Base-by-base conservation (phyloP, 2,329 filamentous ascomycete species). In the Microsporum audouinii region DNA sequence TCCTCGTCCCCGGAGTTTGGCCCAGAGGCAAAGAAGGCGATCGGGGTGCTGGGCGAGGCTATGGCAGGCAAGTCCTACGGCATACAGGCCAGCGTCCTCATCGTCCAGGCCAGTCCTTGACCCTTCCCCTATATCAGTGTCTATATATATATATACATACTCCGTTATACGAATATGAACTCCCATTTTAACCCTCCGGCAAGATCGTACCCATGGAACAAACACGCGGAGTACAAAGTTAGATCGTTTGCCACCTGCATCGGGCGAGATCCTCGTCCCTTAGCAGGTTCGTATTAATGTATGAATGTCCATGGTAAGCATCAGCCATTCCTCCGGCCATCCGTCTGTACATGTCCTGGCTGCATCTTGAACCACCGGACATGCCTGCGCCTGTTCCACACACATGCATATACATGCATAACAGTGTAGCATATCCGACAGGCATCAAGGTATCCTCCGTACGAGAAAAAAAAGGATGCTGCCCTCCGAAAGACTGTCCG, bases 71-170 rank as follows among this genome's bases (percentile, higher is more conserved):
- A 84, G 49, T 78, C 79, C 58, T 78, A 77, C 51, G 81, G 79
- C 10, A 72, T 88, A n/a, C 81, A 79, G 64, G 83, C 85, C 0
- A 89, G 87, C 71, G 74, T 91, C 31, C 75, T 91, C 59, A 82
- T 91, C 60, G 79, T 91, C 33, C 85, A 89, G 73, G 86, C 86
- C 41, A 77, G 58, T 27, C 17, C 10, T 23, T 47, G 23, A 14
- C 39, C 4, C 39, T 43, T 41, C 10, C n/a, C 38, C 39, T 29
- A 10, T 51, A 17, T 27, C 45, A 23, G 45, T 51, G 45, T 8
- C 45, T 23, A 10, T 53, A 14, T 33, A 53, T 23, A 41, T 41
- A 41, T 2, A 36, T 36, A n/a, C 12, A 12, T 41, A n/a, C 3
- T 41, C 6, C 12, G 3, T 41, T 12, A 51, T 51, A 51, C 17